A percentile compares a stretch with the other conserved stretches of the same genome.
phyloP scores from a whole-genome alignment of 176 grass and related monocot genomes.

The Cymbopogon citratus region DNA sequence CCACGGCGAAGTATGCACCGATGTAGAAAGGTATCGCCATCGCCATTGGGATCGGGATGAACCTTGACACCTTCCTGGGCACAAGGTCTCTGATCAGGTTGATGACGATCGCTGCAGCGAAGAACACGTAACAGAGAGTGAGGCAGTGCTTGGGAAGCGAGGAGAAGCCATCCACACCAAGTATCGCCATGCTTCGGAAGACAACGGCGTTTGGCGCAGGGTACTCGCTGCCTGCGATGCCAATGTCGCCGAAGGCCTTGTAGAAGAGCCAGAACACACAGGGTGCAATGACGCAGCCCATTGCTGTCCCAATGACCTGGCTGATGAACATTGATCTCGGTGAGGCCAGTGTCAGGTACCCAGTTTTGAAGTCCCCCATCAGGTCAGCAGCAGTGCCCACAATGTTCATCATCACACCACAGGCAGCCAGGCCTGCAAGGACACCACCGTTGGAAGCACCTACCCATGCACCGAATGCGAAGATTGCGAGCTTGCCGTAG shows the following conservation, averaged over 20 bases:
- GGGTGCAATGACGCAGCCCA: conserved; percentile 61
- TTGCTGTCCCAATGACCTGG: conserved; percentile 58
- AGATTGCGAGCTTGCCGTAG: conserved; percentile 85
- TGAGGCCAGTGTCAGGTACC: conserved; percentile 61
- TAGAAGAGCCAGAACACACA: conserved; percentile 76
- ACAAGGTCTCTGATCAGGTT: conserved; percentile 31
- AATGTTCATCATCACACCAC: conserved; percentile 70
- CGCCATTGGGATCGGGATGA: conserved; percentile 49
- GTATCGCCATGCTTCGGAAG: conserved; percentile 48
- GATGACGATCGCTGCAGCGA: conserved; percentile 30
- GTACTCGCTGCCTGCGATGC: conserved; percentile 30
- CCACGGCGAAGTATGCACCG: conserved; percentile 38
- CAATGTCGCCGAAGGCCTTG: conserved; percentile 42
- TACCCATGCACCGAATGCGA: conserved; percentile 74
- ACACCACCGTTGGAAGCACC: conserved; percentile 46
- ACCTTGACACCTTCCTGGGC: conserved; percentile 21
- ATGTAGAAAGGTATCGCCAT: conserved; percentile 53
- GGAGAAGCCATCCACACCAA: conserved; percentile 47
- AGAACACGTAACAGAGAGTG: conserved; percentile 47
- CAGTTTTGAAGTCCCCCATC: conserved; percentile 75
- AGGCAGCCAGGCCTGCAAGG: conserved; percentile 48
- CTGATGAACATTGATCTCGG: conserved; percentile 63
- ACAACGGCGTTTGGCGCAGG: conserved; percentile 36
- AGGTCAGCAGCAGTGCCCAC: conserved; percentile 59
- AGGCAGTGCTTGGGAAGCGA: conserved; percentile 44